These are phyloP conservation scores for Trichoderma endophyticum DNA, from an alignment of 2,329 filamentous ascomycete genomes.

Conservation along the genomic window DNA sequence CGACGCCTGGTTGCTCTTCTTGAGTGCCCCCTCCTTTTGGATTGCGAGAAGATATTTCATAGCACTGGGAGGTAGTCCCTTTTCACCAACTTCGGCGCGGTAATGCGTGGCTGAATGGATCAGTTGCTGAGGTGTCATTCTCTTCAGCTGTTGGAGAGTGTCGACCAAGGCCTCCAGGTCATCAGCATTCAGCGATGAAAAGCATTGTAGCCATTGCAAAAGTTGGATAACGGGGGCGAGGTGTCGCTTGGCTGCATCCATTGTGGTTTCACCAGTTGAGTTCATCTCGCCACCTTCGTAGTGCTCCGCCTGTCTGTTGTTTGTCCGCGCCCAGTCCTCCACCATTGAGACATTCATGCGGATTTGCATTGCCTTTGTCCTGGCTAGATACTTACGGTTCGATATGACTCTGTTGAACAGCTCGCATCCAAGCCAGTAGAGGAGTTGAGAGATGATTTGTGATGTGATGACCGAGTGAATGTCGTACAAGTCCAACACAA, in stretches of 20 bases:
- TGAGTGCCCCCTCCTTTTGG: constrained; percentile 67
- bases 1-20: constrained; percentile 51
- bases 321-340: constrained; percentile 92
- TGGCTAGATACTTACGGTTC: constrained; percentile 86
- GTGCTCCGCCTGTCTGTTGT: constrained; percentile 92
- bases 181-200: constrained; percentile 82
- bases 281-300: constrained; percentile 89
- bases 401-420: constrained; percentile 98
- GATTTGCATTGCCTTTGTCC: constrained; percentile 99
- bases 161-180: constrained; percentile 84
- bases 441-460: constrained; percentile 85
- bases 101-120: constrained; percentile 92
- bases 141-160: constrained; percentile 84
- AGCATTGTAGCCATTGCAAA: constrained; percentile 96
- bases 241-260: constrained; percentile 80
- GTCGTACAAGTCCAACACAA: constrained; percentile 97
- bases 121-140: constrained; percentile 80
- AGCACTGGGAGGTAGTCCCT: constrained; percentile 81
- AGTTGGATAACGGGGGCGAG: constrained; percentile 89
- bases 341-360: constrained; percentile 96
- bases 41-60: constrained; percentile 81
- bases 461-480: constrained; percentile 94
- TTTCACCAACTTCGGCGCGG: constrained; percentile 91
- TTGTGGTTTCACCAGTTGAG: constrained; percentile 78
- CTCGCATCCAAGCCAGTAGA: constrained; percentile 96